A percentile compares a stretch with the other conserved stretches of the same genome.
phyloP scores from a whole-genome alignment of 495 filamentous ascomycete species.

The Aspergillus bridgeri region DNA sequence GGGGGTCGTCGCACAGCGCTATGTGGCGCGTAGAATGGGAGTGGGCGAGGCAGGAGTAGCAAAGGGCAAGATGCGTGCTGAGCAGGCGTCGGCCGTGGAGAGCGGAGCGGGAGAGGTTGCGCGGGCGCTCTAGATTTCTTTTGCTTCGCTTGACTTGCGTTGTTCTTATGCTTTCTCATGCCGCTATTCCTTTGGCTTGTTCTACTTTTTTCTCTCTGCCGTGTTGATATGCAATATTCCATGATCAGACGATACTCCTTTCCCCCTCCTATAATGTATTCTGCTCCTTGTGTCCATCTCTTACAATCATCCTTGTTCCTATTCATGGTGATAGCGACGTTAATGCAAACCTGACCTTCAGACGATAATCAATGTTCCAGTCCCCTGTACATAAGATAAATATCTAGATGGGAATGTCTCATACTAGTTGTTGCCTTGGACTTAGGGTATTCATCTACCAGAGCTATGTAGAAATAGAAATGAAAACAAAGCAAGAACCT shows the following conservation, averaged over 20 bases:
- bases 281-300: background rate
- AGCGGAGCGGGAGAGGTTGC: slow-evolving; percentile 81
- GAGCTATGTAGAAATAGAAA: slow-evolving; percentile 3
- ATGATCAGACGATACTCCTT: slow-evolving; percentile 11
- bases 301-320: background rate
- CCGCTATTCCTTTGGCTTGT: slow-evolving; percentile 8
- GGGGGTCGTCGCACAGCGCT: slow-evolving; percentile 89
- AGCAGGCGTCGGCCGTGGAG: slow-evolving; percentile 64
- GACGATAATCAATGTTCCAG: background rate
- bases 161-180: slow-evolving; percentile 11
- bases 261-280: background rate
- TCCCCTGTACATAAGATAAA: slow-evolving; percentile 2
- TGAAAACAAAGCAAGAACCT: slow-evolving; percentile 15
- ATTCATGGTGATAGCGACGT: background rate
- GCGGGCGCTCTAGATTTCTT: slow-evolving; percentile 51
- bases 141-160: background rate
- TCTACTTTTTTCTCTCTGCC: background rate
- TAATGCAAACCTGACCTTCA: slow-evolving; percentile 2
- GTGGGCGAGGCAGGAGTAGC: slow-evolving; percentile 73
- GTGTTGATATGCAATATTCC: background rate
- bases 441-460: no score
- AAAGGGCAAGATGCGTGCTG: slow-evolving; percentile 75
- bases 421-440: background rate
- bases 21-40: slow-evolving; percentile 93
- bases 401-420: background rate